A percentile compares a stretch with the other conserved stretches of the same genome.
phyloP scores from a whole-genome alignment of 257 asterid species.

The Solanum rostratum region DNA sequence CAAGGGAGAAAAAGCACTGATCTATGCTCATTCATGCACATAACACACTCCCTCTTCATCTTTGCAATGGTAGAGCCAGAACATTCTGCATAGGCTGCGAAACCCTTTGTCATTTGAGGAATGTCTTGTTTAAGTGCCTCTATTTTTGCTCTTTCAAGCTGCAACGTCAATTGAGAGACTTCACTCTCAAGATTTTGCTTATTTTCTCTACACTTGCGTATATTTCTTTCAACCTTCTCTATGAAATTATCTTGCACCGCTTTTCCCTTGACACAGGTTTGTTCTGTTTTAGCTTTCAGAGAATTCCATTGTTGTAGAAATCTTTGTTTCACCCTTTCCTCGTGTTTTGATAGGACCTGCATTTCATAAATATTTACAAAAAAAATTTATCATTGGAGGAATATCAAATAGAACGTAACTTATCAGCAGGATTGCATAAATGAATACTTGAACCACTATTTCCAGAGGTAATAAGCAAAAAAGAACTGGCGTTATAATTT shows the following conservation, averaged over 20 bases:
- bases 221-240: constrained; percentile 23
- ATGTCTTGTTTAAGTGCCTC: constrained; percentile 32
- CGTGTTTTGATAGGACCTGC: constrained; percentile 52
- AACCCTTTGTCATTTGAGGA: constrained; percentile 15
- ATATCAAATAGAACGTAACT: no score
- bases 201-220: constrained; percentile 21
- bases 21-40: constrained; percentile 69
- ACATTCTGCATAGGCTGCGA: constrained; percentile 30
- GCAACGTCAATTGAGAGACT: constrained; percentile 34
- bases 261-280: constrained; percentile 16
- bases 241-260: constrained; percentile 31
- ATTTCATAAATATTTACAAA: not conserved
- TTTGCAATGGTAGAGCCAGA: constrained; percentile 15
- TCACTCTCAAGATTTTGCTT: constrained; percentile 25
- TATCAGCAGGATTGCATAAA: not conserved
- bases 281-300: constrained; percentile 25
- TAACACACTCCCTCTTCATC: constrained; percentile 75
- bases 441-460: not conserved
- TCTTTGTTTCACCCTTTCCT: constrained; percentile 36
- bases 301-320: constrained; percentile 3
- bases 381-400: not conserved
- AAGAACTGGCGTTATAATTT: not conserved
- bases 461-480: not conserved
- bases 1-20: constrained; percentile 77
- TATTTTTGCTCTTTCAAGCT: constrained; percentile 32